phyloP scores from a whole-genome alignment of 2,329 filamentous ascomycete genomes.

The Fusarium zealandicum region DNA sequence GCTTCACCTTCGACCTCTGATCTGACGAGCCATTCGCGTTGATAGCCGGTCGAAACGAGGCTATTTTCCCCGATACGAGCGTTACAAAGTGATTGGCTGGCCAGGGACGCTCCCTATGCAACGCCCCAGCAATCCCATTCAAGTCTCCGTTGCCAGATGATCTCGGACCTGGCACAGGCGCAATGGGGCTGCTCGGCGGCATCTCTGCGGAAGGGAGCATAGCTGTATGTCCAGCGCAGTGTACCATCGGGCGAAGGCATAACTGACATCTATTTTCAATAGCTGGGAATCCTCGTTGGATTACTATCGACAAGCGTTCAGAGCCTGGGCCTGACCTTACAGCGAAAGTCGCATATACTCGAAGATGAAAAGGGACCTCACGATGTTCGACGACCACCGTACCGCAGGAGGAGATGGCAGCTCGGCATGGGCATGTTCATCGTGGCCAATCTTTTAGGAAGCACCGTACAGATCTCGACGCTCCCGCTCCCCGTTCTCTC shows the following conservation, averaged over 20 bases:
- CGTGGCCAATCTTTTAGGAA: slow-evolving; percentile 90
- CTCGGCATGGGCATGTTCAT: slow-evolving; percentile 98
- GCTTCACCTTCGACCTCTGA: slow-evolving; percentile 17
- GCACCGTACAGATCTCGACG: slow-evolving; percentile 96
- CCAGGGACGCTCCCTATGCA: slow-evolving; percentile 37
- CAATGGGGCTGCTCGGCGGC: slow-evolving; percentile 77
- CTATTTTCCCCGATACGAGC: slow-evolving; percentile 4
- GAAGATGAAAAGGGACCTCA: slow-evolving; percentile 91
- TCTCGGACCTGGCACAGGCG: slow-evolving; percentile 51
- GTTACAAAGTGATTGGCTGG: slow-evolving; percentile 7
- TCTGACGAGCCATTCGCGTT: slow-evolving; percentile 23
- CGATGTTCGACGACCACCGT: slow-evolving; percentile 82
- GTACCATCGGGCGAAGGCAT: background rate
- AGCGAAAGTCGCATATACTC: slow-evolving; percentile 97
- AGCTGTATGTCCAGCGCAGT: slow-evolving; percentile 62
- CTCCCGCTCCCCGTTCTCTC: slow-evolving; percentile 92
- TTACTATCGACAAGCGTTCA: slow-evolving; percentile 93
- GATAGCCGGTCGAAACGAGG: slow-evolving; percentile 17
- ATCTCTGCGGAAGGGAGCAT: slow-evolving; percentile 81
- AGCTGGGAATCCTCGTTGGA: slow-evolving; percentile 94
- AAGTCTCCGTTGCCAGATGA: slow-evolving; percentile 54
- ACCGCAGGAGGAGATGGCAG: slow-evolving; percentile 93
- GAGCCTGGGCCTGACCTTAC: slow-evolving; percentile 91
- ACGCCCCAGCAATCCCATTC: slow-evolving; percentile 25
- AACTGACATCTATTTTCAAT: slow-evolving; percentile 35